Evolutionary conservation across 2,329 filamentous ascomycete species (phyloP).

Genomic region (Rhynchosporium secalis): DNA sequence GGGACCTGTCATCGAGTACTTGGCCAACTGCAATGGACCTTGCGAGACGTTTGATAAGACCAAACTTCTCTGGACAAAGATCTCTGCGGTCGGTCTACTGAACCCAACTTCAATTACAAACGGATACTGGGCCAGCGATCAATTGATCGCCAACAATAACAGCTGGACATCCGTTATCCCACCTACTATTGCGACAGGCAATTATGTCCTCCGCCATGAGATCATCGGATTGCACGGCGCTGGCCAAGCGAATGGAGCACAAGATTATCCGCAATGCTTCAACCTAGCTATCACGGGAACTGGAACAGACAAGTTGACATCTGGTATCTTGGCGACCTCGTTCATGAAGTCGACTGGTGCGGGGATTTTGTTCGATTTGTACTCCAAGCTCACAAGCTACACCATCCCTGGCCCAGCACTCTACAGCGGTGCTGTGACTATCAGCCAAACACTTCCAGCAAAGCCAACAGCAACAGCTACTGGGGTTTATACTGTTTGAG

Average conservation of each 20-base stretch:
- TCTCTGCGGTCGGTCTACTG: conserved; percentile 43
- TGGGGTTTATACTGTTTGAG: conserved; percentile 17
- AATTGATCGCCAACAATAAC: conserved; percentile 54
- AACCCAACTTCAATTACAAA: conserved; percentile 28
- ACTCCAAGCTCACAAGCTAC: conserved; percentile 38
- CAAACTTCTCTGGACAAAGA: conserved; percentile 46
- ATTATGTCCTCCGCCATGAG: conserved; percentile 57
- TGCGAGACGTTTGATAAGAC: conserved; percentile 46
- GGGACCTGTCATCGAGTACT: conserved; percentile 38
- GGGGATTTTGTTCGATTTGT: conserved; percentile 46
- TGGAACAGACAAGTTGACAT: conserved; percentile 39
- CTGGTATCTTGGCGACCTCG: conserved; percentile 42
- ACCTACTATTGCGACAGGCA: conserved; percentile 44
- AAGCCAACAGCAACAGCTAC: conserved; percentile 27
- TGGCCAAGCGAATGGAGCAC: conserved; percentile 44
- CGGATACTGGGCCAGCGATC: conserved; percentile 44
- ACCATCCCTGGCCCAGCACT: conserved; percentile 42
- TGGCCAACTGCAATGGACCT: conserved; percentile 41
- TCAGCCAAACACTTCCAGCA: conserved; percentile 29
- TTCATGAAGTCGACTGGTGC: conserved; percentile 46
- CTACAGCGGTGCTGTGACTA: conserved; percentile 29
- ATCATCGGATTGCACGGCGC: conserved; percentile 42
- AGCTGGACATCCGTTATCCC: conserved; percentile 51
- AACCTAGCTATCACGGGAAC: conserved; percentile 49
- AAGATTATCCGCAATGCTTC: conserved; percentile 53